Evolutionary conservation across 768 basidiomycete species (phyloP), one percentile per base, ranked within the genome.

Genomic region (Suillus cothurnatus): DNA sequence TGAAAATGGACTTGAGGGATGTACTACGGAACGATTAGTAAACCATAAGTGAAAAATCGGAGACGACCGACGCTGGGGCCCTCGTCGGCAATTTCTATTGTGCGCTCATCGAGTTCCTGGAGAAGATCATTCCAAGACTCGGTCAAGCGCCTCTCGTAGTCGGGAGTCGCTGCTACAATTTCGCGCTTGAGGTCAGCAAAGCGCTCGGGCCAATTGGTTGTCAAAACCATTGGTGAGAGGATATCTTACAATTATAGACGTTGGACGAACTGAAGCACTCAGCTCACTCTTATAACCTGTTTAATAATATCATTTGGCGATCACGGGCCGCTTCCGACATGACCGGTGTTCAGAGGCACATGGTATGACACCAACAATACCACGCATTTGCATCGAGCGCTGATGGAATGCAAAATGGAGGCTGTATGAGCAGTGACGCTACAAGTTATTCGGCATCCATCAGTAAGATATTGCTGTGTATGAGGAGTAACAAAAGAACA

Each of bases 1-100:
- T 79, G 70, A 71, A 89, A 89, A 21, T 84, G 77, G 58, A 91
- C 83, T 73, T 86, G 85, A 4, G 90, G 89, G 45, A 91, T 81
- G 68, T 81, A 84, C 88, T 90, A 55, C 64, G 21, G 21, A 62
- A 31, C 8, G 31, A 38, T 28, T 11, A 34, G 43, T 60, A 23
- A 28, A 36, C 34, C 21, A 61, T 59, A 47, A 62, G 23, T 12
- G 31, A 43, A 32, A 61, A 34, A 7, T 21, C 32, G 6, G 47
- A 65, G 28, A 26, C 12, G 28, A 71, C 83, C 62, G 69, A 88
- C 89, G 55, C 85, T 77, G 0, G 84, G 74, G 3, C 87, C 87
- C 64, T 78, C 73, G 57, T 78, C 69, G 2, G 78, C 79, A 47
- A 90, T 84, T 32, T 77, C 78, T 45, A 76, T 74, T 11, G 84